Conservation (phyloP, 116 monocot genomes). For the Trichopus zeylanicus region DNA sequence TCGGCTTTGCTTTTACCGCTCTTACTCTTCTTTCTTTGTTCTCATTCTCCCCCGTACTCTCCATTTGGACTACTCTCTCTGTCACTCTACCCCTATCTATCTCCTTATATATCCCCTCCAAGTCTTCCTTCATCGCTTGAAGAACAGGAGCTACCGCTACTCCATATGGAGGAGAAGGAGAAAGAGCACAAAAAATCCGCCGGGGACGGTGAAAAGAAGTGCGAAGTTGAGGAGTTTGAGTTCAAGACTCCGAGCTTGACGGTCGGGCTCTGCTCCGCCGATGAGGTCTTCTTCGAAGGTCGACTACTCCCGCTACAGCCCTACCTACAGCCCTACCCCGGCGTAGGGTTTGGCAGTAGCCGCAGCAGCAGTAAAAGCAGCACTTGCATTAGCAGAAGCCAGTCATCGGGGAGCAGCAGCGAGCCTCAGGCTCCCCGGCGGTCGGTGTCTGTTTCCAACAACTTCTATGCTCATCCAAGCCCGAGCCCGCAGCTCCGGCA, state of each 20-base stretch:
- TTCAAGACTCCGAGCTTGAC: constrained; percentile 16
- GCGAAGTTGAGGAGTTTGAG: constrained; percentile 61
- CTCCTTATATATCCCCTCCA: background rate
- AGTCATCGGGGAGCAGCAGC: constrained; percentile 17
- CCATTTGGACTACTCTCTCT: too few relatives aligned
- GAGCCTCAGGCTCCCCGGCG: constrained; percentile 1
- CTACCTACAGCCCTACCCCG: constrained; percentile 32
- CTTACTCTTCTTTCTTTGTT: too few relatives aligned
- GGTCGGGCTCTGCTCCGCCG: constrained; percentile 43
- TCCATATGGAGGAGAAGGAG: too few relatives aligned
- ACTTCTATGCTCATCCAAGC: constrained; percentile 60
- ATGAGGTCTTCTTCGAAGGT: constrained; percentile 69
- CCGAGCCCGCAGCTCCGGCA: constrained; percentile 41
- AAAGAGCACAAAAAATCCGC: background rate
- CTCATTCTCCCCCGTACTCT: too few relatives aligned
- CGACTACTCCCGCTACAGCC: constrained; percentile 53
- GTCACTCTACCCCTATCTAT: background rate
- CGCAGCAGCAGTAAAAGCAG: constrained; percentile 36
- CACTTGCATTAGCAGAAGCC: constrained; percentile 36
- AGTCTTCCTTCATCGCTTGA: background rate
- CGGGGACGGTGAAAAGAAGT: too few relatives aligned
- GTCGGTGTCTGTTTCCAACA: constrained; percentile 19
- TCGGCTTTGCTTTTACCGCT: too few relatives aligned
- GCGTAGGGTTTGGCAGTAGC: too few relatives aligned
- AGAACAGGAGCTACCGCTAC: too few relatives aligned